Evolutionary conservation across 306 rosid species (phyloP), one percentile per base, ranked within the genome.

Genomic region (Corylus americana): DNA sequence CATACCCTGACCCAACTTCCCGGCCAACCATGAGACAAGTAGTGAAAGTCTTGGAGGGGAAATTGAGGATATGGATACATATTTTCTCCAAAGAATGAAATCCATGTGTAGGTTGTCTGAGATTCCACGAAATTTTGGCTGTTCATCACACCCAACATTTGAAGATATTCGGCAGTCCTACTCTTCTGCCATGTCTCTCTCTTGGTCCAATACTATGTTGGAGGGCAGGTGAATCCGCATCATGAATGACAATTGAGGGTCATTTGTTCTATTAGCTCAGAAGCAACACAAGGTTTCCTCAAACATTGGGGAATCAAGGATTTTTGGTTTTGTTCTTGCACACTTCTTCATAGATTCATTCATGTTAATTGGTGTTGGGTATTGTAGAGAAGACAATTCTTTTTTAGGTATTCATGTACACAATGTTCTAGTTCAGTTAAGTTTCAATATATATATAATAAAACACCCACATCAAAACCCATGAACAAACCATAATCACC

Each of bases 1-100:
- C 90, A 4, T 86, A 92, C 25, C 90, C 89, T 18, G 89, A 94
- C 7, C 91, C 92, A 66, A 88, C 75, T 63, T 70, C 87, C 1
- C 86, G 98, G 61, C 97, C 97, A n/a, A 82, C 81, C 20, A 91
- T 92, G 92, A 90, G 97, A 78, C 97, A 91, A 83, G 90, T 83
- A 16, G 84, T 89, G 87, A 87, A 84, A n/a, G 25, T 94, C 39
- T 85, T 94, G 47, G 93, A 31, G 53, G 97, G 93, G 27, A 92
- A 64, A 74, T 54, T 55, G 96, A 92, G 76, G 88, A 80, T 2
- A 79, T 86, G 89, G 85, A 77, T 64, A 77, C 81, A 16, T 85
- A 81, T 86, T 78, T 94, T 89, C 88, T 91, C 0, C 75, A 81
- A 57, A 75, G 61, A 44, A 75, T 92, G 83, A 86, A 83, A 18